These are phyloP conservation scores for Exophiala mesophila DNA, from an alignment of 2,329 filamentous ascomycete species.

Conservation along the genomic window DNA sequence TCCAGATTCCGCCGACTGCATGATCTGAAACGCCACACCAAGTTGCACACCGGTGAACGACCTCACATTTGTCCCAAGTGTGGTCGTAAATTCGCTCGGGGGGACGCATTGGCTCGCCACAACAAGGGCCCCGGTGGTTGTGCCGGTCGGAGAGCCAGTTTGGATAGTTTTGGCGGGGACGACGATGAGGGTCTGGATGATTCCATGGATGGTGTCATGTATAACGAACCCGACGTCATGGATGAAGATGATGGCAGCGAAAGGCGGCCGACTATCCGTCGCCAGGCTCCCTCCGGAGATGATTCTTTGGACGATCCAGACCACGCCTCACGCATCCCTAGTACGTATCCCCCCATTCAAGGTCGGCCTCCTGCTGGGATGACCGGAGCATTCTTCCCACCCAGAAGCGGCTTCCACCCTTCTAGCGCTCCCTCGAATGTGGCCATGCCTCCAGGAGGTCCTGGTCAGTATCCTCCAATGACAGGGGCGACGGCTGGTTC, in stretches of 20 bases:
- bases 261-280: conserved; percentile 62
- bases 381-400: conserved; percentile 57
- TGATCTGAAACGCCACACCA: conserved; percentile 91
- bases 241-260: conserved; percentile 44
- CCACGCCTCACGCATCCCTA: conserved; percentile 54
- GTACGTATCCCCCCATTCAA: conserved; percentile 71
- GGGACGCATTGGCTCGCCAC: conserved; percentile 89
- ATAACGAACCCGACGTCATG: conserved; percentile 48
- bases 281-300: conserved; percentile 59
- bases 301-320: conserved; percentile 35
- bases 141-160: conserved; percentile 81
- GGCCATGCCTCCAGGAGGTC: conserved; percentile 44
- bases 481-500: conserved; percentile 35
- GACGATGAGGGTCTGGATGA: conserved; percentile 56
- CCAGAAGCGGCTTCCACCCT: conserved; percentile 51
- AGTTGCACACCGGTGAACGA: conserved; percentile 93
- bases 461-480: conserved; percentile 36
- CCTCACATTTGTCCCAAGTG: conserved; percentile 94
- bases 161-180: conserved; percentile 76
- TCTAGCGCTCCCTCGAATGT: conserved; percentile 44
- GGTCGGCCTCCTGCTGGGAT: conserved; percentile 46
- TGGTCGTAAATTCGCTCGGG: conserved; percentile 87
- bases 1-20: conserved; percentile 89
- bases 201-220: conserved; percentile 60
- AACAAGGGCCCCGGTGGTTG: conserved; percentile 95